These are phyloP conservation scores for Stentor coeruleus DNA, from an alignment of 73 alveolate genomes.

Conservation along the genomic window DNA sequence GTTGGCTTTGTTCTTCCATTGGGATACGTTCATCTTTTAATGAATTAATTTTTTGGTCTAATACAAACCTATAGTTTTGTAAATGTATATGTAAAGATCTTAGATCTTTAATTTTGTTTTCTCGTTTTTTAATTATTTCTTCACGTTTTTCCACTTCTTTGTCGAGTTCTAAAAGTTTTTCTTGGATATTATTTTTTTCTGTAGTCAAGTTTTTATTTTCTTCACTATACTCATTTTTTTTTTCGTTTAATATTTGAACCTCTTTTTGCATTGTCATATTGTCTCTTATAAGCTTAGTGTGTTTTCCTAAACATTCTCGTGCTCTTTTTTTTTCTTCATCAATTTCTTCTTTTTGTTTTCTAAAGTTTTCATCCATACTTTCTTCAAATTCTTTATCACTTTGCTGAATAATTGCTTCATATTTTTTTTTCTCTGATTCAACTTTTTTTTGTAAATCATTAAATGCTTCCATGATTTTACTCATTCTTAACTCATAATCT, in stretches of 20 bases:
- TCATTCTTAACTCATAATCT: background rate
- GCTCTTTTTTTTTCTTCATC: conserved; percentile 39
- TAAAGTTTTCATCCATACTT: background rate
- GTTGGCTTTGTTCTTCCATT: conserved; percentile 58
- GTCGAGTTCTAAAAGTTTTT: conserved; percentile 40
- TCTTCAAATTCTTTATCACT: background rate
- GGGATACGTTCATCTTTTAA: conserved; percentile 64
- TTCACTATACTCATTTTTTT: background rate
- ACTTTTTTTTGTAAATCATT: background rate
- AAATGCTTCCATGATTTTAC: background rate
- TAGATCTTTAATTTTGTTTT: conserved; percentile 51
- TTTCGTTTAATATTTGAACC: background rate
- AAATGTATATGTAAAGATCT: conserved; percentile 47
- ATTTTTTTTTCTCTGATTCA: background rate
- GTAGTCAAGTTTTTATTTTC: conserved; percentile 29
- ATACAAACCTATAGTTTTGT: conserved; percentile 60
- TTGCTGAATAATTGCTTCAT: conserved; percentile 2
- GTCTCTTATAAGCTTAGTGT: conserved; percentile 53
- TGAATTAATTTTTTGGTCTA: conserved; percentile 54
- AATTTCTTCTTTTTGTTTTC: conserved; percentile 22
- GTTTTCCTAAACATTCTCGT: conserved; percentile 45
- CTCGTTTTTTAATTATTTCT: conserved; percentile 53
- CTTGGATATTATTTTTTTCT: conserved; percentile 32
- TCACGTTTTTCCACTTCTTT: conserved; percentile 55
- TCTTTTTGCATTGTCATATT: conserved; percentile 42